Evolutionary conservation across 192 early-diverging fungal species (phyloP).

Genomic region (Funneliformis mosseae): DNA sequence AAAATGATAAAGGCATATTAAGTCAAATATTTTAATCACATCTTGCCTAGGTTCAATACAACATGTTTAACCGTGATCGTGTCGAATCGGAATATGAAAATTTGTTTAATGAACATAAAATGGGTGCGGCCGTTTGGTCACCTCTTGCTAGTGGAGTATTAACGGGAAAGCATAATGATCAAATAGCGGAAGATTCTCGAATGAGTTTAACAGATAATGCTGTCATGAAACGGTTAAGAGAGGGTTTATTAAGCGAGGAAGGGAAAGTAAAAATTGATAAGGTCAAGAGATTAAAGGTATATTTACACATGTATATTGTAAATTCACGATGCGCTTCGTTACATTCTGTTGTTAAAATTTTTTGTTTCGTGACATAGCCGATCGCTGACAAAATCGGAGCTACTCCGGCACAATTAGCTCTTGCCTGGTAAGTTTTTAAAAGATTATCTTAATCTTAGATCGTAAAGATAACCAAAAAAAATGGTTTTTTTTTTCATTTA

Average conservation of each 20-base stretch:
- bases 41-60: conserved; percentile 79
- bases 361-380: conserved; percentile 34
- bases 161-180: conserved; percentile 75
- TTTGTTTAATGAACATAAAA: conserved; percentile 64
- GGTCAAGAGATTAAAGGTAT: conserved; percentile 56
- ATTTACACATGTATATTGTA: neutral
- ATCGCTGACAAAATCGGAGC: conserved; percentile 62
- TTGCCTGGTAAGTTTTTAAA: conserved; percentile 62
- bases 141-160: conserved; percentile 68
- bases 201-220: conserved; percentile 62
- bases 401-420: conserved; percentile 68
- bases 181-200: conserved; percentile 69
- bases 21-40: neutral
- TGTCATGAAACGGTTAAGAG: conserved; percentile 60
- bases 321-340: neutral
- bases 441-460: neutral
- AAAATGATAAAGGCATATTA: neutral
- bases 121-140: conserved; percentile 81
- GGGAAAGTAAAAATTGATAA: conserved; percentile 71
- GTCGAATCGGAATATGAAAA: conserved; percentile 75
- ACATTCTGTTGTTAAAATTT: neutral
- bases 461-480: too few relatives aligned
- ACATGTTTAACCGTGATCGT: conserved; percentile 81
- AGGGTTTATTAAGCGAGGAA: conserved; percentile 58
- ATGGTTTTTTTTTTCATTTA: neutral